Conservation (phyloP, 2,329 filamentous ascomycete genomes). For the Ophiostoma sp. region DNA sequence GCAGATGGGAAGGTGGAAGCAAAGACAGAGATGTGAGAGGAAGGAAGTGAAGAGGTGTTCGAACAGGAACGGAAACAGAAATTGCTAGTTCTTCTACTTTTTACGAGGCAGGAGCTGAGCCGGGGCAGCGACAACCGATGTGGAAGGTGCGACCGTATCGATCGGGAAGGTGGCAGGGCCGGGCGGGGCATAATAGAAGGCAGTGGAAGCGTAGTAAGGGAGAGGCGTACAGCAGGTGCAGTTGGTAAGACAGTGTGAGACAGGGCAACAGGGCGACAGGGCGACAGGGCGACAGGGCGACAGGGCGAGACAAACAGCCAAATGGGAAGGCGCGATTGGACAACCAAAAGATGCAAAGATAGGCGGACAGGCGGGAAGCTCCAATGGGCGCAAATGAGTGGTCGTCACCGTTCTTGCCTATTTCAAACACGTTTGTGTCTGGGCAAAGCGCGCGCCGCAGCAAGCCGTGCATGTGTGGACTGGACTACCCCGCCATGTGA, state of each 20-base stretch:
- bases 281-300: not conserved
- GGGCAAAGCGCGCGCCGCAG: not conserved
- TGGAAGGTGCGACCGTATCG: constrained; percentile 24
- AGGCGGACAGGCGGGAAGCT: not conserved
- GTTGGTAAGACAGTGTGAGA: not conserved
- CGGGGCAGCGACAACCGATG: constrained; percentile 18
- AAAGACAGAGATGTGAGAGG: not conserved
- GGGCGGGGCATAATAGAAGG: constrained; percentile 25
- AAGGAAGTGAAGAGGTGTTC: not conserved
- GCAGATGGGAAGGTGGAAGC: not conserved
- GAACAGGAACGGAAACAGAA: not conserved
- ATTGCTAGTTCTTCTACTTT: constrained; percentile 4
- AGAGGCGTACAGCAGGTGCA: not conserved
- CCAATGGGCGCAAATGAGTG: not conserved
- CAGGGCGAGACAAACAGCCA: not conserved
- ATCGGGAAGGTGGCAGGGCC: constrained; percentile 26
- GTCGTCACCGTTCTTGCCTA: constrained; percentile 5
- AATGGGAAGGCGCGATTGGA: constrained; percentile 1
- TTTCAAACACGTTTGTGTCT: not conserved
- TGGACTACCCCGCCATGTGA: not conserved
- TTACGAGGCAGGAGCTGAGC: constrained; percentile 6
- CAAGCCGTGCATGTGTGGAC: not conserved
- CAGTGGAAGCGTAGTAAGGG: not conserved
- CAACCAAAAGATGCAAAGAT: not conserved
- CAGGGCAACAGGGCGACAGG: not conserved